Evolutionary conservation across 176 grass and related monocot genomes (phyloP), one percentile per base, ranked within the genome.

Genomic region (Bromus sterilis): DNA sequence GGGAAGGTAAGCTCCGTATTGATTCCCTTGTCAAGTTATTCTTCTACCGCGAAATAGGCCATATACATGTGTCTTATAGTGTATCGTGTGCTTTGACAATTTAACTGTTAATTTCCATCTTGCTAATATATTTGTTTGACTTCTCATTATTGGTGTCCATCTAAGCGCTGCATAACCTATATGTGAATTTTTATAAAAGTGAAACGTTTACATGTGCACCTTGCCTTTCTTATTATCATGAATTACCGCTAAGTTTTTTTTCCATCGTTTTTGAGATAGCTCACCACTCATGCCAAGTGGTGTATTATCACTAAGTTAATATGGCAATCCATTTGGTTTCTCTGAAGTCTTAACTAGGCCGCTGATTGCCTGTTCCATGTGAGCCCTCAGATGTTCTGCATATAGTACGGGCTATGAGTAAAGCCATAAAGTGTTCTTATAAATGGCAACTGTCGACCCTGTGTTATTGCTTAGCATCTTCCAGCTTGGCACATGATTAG

Each of bases 1-100:
- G 95, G 95, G 95, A 87, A 95, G 95, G 95, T 98, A 91, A 87
- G 71, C 33, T 56, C 63, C 32, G 28, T 87, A 87, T 25, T 36
- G 18, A 40, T 84, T 76, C 42, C 2, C 35, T 12, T 20, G 21
- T 51, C 31, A 79, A 28, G 23, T 35, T 32, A 31, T 57, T 71
- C 33, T 71, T 32, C 58, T 34, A 65, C 28, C 55, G 32, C 26
- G 74, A 57, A 43, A 86, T 86, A 55, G 0, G 53, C 34, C 51
- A 15, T 42, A 35, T 13, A 74, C 6, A 1, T 4, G 37, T 56
- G 14, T 66, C 34, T 57, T 26, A 12, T 37, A 71, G 15, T 16
- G 48, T 60, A 46, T 46, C 14, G 60, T 78, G 55, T 56, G 41
- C 36, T 80, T 44, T 20, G 58, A 9, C 7, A 66, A 23, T 66